Base-by-base conservation (phyloP, 2,329 filamentous ascomycete genomes). In the Aspergillus tubingensis region DNA sequence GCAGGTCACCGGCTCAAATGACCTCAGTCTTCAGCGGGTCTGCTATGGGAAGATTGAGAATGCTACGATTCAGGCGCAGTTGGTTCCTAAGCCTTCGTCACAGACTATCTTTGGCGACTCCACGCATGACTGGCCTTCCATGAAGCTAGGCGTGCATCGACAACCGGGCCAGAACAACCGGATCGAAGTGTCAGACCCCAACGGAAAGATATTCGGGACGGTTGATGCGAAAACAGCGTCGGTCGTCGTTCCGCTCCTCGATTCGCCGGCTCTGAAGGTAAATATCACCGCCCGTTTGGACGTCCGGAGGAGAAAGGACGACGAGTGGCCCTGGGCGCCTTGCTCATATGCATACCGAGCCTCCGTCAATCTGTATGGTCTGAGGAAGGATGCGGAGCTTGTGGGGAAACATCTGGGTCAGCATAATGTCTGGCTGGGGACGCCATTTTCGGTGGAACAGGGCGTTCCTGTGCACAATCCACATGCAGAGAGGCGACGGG, bases 1-100 rank as follows among this genome's bases (percentile, higher is more conserved):
- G 8, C 69, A 79, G 70, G 71, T 76, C 57, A 73, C 81, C 19
- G 79, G 87, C 38, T 74, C 87, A 13, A 82, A 83, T 44, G 84
- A 90, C 58, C 82, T 86, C 30, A 84, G 81, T 50, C 83, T 87
- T 19, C 86, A 91, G 70, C 87, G 91, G 69, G 89, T 96, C 3
- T 96, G 91, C 76, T 92, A 91, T 70, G 92, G 92, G 44, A 89
- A 90, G 77, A 77, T 96, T 19, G 87, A 91, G 57, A 84, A 83
- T 17, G 85, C 87, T 2, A 85, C 80, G 57, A 80, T 95, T 44
- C 86, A 88, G 64, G 89, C 88, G 62, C 83, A 86, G 68, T 79
- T 81, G 38, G 86, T 94, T 2, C 92, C 91, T 0, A 91, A 88
- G 68, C 86, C 89, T 1, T 84, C 84, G 30, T 81, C 83, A 23